These are phyloP conservation scores for Blastobotrys peoriensis DNA, from an alignment of 805 yeast genomes.

Conservation along the genomic window DNA sequence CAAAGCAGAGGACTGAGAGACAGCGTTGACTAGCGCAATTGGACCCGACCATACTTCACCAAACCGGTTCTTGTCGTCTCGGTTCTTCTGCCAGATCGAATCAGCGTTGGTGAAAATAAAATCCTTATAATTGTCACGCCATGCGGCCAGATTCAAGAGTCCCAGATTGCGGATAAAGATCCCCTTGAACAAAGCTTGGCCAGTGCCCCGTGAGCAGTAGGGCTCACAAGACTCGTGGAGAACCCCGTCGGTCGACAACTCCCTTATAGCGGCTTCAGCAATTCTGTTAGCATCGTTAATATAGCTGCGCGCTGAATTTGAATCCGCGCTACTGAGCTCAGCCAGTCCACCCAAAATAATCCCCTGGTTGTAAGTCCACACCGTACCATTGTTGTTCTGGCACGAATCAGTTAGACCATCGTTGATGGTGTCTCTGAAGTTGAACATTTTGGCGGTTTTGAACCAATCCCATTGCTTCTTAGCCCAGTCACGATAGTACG, in stretches of 20 bases:
- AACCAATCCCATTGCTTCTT: conserved; percentile 12
- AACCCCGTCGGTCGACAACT: conserved; percentile 3
- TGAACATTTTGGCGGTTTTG: conserved; percentile 4
- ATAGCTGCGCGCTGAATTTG: neutral
- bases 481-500: conserved; percentile 11
- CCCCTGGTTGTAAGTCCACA: conserved; percentile 14
- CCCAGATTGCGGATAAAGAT: conserved; percentile 9
- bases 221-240: conserved; percentile 11
- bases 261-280: conserved; percentile 6
- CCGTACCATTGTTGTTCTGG: conserved; percentile 8
- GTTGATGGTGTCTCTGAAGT: conserved; percentile 6
- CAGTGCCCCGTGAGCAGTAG: conserved; percentile 5
- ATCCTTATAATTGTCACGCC: neutral
- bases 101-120: conserved; percentile 5
- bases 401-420: conserved; percentile 12
- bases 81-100: conserved; percentile 5
- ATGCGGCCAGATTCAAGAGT: neutral
- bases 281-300: conserved; percentile 5
- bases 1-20: conserved; percentile 5
- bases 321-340: conserved; percentile 5
- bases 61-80: conserved; percentile 6
- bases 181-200: conserved; percentile 7
- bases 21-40: neutral
- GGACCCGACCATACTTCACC: conserved; percentile 11
- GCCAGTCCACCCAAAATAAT: conserved; percentile 12